Conservation (phyloP, 305 asterid genomes). For the Solanum hybrid region DNA sequence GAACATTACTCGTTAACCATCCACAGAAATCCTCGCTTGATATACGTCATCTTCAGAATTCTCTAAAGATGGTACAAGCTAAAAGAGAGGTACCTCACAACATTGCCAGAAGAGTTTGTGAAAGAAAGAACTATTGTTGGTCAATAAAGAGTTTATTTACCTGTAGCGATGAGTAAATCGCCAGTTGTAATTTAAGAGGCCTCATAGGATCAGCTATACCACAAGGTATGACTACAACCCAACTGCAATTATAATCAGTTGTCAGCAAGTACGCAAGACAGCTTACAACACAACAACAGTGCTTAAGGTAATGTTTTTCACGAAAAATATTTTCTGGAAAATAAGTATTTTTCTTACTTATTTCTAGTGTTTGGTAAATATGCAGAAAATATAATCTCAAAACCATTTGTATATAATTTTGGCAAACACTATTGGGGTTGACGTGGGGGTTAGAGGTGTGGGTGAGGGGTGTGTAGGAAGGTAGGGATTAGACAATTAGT, state of each 20-base stretch:
- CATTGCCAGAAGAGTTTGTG: not conserved
- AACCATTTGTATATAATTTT: not conserved
- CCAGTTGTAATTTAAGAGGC: constrained; percentile 6
- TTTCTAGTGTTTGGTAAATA: not conserved
- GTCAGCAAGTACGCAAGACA: not conserved
- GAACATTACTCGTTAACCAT: not conserved
- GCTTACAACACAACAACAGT: not conserved
- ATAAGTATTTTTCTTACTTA: not conserved
- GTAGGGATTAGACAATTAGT: not conserved
- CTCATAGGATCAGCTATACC: not conserved
- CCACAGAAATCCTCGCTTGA: not conserved
- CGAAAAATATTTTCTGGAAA: too few species aligned
- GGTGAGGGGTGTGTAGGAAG: not conserved
- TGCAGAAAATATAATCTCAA: not conserved
- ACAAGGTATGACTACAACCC: not conserved
- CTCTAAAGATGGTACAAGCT: not conserved
- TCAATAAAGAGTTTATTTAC: not conserved
- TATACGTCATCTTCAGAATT: not conserved
- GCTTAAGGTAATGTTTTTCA: not conserved
- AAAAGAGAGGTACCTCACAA: not conserved
- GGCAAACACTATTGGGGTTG: not conserved
- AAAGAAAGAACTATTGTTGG: not conserved
- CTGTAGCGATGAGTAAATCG: constrained; percentile 4
- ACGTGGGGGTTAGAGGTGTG: not conserved
- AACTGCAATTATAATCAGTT: not conserved